Evolutionary conservation across 1,284 basidiomycete species (phyloP).

Genomic region (Omphalotus olearius): DNA sequence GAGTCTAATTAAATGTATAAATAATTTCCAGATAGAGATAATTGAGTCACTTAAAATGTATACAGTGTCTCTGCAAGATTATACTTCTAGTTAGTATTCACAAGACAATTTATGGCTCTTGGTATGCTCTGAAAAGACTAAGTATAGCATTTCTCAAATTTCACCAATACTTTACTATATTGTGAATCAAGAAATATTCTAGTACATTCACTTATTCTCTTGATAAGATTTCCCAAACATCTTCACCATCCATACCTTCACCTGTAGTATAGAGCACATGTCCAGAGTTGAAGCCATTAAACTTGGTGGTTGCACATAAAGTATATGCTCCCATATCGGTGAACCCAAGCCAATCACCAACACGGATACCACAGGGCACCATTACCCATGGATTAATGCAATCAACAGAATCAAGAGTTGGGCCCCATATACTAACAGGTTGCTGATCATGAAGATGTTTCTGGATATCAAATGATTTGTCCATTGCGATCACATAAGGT

Average conservation of each 20-base stretch:
- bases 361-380: slow-evolving; percentile 62
- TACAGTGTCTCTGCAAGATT: no score
- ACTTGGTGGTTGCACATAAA: slow-evolving; percentile 85
- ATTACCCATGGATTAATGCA: slow-evolving; percentile 61
- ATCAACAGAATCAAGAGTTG: slow-evolving; percentile 91
- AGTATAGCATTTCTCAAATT: no score
- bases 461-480: slow-evolving; percentile 28
- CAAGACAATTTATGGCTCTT: no score
- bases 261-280: slow-evolving; percentile 62
- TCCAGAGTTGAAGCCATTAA: slow-evolving; percentile 78
- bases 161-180: no score
- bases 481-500: slow-evolving; percentile 70
- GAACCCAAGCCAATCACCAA: slow-evolving; percentile 92
- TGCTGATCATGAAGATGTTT: not conserved
- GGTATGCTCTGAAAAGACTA: no score
- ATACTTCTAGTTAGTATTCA: no score
- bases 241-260: slow-evolving; percentile 15
- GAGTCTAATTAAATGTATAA: no score
- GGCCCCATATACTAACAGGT: slow-evolving; percentile 46
- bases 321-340: slow-evolving; percentile 94
- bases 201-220: no score
- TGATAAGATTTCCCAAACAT: not conserved
- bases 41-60: no score
- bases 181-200: no score
- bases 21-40: no score